Evolutionary conservation across 352 stramenopile genomes (phyloP).

Genomic region (Phytophthora ramorum): DNA sequence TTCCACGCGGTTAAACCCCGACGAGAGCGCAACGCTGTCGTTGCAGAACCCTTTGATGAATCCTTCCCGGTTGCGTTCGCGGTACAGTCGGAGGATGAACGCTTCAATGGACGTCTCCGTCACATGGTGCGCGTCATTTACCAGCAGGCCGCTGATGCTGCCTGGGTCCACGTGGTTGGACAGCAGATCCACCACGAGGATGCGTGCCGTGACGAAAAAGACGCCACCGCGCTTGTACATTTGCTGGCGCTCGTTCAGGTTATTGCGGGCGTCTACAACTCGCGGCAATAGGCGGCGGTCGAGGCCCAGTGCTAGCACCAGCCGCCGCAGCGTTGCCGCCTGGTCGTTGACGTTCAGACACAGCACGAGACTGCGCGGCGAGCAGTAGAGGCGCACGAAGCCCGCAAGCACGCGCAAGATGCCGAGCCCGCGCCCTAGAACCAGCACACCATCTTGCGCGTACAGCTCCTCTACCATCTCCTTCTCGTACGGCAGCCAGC

Average conservation of each 20-base stretch:
- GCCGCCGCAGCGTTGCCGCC: slow-evolving; percentile 71
- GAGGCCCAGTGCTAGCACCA: slow-evolving; percentile 91
- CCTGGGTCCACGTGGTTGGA: slow-evolving; percentile 81
- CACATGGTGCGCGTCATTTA: slow-evolving; percentile 94
- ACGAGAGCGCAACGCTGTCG: slow-evolving; percentile 89
- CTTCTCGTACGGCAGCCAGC: slow-evolving; percentile 82
- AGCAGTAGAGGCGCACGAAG: slow-evolving; percentile 93
- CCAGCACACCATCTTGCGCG: slow-evolving; percentile 90
- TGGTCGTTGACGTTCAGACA: slow-evolving; percentile 94
- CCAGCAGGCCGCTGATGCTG: slow-evolving; percentile 93
- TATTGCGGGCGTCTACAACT: slow-evolving; percentile 84
- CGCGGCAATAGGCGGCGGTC: slow-evolving; percentile 87
- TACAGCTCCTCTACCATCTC: slow-evolving; percentile 76
- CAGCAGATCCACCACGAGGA: slow-evolving; percentile 98
- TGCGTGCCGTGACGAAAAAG: slow-evolving; percentile 96
- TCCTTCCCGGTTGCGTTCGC: slow-evolving; percentile 85
- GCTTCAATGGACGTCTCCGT: slow-evolving; percentile 95
- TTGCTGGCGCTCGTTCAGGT: slow-evolving; percentile 69
- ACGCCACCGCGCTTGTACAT: slow-evolving; percentile 94
- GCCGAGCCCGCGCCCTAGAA: slow-evolving; percentile 93
- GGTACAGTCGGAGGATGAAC: slow-evolving; percentile 97
- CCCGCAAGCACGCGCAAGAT: slow-evolving; percentile 85
- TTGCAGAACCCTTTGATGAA: slow-evolving; percentile 98
- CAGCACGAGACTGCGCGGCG: slow-evolving; percentile 84
- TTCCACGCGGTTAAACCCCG: slow-evolving; percentile 95